A percentile compares a stretch with the other conserved stretches of the same genome.
These are phyloP conservation scores for Populus pruinosa DNA, from an alignment of 345 rosid genomes.

Conservation along the genomic window DNA sequence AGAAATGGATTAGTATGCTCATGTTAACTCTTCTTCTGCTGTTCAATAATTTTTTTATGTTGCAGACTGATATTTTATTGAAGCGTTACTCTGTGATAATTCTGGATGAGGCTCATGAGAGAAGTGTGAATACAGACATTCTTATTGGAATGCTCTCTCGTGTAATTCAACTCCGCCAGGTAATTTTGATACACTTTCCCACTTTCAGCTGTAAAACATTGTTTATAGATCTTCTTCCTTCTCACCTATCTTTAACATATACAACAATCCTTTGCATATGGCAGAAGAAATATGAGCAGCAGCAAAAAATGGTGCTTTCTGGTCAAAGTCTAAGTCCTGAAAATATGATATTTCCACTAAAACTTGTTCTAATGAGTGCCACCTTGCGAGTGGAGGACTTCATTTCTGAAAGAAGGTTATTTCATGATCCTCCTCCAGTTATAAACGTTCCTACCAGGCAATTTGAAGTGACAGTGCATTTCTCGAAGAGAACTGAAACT, in stretches of 20 bases:
- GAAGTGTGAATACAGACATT: conserved; percentile 93
- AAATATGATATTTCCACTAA: conserved; percentile 58
- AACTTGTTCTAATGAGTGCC: conserved; percentile 91
- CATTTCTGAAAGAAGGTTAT: conserved; percentile 59
- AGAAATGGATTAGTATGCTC: neutral
- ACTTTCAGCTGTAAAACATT: neutral
- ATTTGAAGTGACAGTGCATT: conserved; percentile 69
- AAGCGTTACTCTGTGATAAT: conserved; percentile 79
- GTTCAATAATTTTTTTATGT: conserved; percentile 11
- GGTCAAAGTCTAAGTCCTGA: conserved; percentile 51
- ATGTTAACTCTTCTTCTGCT: neutral
- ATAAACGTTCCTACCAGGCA: conserved; percentile 82
- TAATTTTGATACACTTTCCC: conserved; percentile 18
- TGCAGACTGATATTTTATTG: conserved; percentile 76
- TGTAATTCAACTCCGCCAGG: conserved; percentile 68
- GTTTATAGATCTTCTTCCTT: conserved; percentile 10
- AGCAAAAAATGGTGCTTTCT: conserved; percentile 47
- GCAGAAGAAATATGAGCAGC: conserved; percentile 60
- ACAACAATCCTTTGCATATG: conserved; percentile 9
- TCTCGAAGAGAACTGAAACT: conserved; percentile 76
- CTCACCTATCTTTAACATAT: conserved; percentile 6
- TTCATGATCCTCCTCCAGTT: conserved; percentile 63
- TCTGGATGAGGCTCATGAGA: conserved; percentile 93
- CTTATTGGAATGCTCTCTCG: conserved; percentile 91
- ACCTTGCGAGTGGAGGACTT: conserved; percentile 83